Base-by-base conservation (phyloP, 2,329 filamentous ascomycete species). In the Trichoderma atrobrunneum region DNA sequence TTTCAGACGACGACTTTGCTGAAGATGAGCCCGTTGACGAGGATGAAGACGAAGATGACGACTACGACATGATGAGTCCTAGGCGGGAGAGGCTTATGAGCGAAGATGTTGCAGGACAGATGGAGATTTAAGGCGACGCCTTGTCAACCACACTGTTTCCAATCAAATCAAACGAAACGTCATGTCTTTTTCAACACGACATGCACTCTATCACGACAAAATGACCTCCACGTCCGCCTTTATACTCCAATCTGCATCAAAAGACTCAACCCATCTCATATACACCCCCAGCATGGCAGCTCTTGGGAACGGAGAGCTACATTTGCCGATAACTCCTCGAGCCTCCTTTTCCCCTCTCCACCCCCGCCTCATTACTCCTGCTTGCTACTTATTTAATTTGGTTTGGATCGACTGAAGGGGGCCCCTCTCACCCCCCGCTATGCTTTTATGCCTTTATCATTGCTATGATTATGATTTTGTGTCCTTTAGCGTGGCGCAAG, bases 91-190 rank as follows among this genome's bases (percentile, higher is more conserved):
- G 89, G 54, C 85, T 86, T 34, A 85, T 90, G 79, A 91, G 88
- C 75, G 89, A 91, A 79, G 89, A 91, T 73, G 85, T 91, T 61
- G 88, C 88, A 34, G 85, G 85, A 5, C 83, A 85, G 24, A 91
- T 91, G 88, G 89, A 91, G 77, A 87, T 91, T 75, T 89, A 85
- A 80, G 74, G 70, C 70, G 16, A 3, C 8, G 28, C 28, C 16
- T 74, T 63, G 60, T 39, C 32, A 16, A 28, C 2, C 24, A 39
- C 12, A 24, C 32, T 26, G 57, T n/a, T 32, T 30, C n/a, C 11
- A 16, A 32, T 68, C 30, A 1, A 3, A 21, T 43, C n/a, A 21
- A 11, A 24, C 16, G 4, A 11, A 28, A 36, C 16, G 32, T 7
- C 34, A 5, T 61, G 43, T 34, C 48, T 70, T 70, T 70, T 72